A percentile compares a stretch with the other conserved stretches of the same genome.
Evolutionary conservation across 192 early-diverging fungal species (phyloP).

Genomic region (Coemansia sp.): DNA sequence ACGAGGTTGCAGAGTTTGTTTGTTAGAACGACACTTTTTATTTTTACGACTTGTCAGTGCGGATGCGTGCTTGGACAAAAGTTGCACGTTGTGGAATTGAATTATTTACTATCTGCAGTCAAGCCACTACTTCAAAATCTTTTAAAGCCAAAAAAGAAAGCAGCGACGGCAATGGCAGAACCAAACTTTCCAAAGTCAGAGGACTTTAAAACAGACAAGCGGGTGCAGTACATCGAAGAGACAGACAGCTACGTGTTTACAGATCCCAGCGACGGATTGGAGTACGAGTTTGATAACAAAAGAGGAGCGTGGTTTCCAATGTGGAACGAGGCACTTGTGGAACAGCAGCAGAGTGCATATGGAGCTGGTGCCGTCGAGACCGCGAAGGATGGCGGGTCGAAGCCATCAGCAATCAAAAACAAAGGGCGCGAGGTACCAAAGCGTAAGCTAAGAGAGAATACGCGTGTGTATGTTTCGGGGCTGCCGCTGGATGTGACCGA

Average conservation of each 20-base stretch:
- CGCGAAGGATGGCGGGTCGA: neutral
- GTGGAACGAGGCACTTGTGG: slow-evolving; percentile 51
- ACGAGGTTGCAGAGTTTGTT: too few species aligned
- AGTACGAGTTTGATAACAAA: slow-evolving; percentile 82
- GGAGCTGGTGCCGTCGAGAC: slow-evolving; percentile 13
- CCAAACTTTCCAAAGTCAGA: slow-evolving; percentile 37
- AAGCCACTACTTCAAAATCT: neutral
- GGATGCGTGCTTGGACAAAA: too few species aligned
- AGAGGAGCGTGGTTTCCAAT: slow-evolving; percentile 89
- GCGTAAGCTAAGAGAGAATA: slow-evolving; percentile 61
- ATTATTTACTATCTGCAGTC: too few species aligned
- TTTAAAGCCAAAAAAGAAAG: neutral
- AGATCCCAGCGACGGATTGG: slow-evolving; percentile 69
- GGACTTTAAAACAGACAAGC: slow-evolving; percentile 58
- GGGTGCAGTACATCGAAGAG: slow-evolving; percentile 66
- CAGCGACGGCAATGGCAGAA: slow-evolving; percentile 5
- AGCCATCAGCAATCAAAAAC: neutral
- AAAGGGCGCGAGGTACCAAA: slow-evolving; percentile 36
- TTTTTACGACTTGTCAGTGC: too few species aligned
- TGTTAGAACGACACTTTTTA: too few species aligned
- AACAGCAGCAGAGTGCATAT: slow-evolving; percentile 52
- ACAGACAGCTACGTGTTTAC: slow-evolving; percentile 76
- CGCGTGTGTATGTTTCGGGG: slow-evolving; percentile 82
- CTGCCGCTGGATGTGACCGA: slow-evolving; percentile 78
- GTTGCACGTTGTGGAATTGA: too few species aligned